Conservation (phyloP, 345 rosid species). For the Brassica napus region Da-Ae NC_063442.1:16298001-16298500, state of each 20-base stretch:
- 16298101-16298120: neutral
- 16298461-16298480: neutral
- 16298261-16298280: neutral
- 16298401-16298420: slow-evolving; percentile 55
- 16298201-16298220: neutral
- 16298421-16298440: slow-evolving; percentile 58
- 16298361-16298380: neutral
- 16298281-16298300: neutral
- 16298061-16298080: neutral
- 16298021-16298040: neutral
- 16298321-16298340: neutral
- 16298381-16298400: slow-evolving; percentile 44
- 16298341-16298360: neutral
- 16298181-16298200: neutral
- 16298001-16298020: neutral
- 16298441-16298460: slow-evolving; percentile 53
- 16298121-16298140: neutral
- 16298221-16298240: neutral
- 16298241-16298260: neutral
- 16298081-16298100: neutral
- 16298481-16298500: neutral
- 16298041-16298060: neutral
- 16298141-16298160: neutral
- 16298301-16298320: neutral
- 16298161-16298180: neutral